A percentile compares a stretch with the other conserved stretches of the same genome.
phyloP scores from a whole-genome alignment of 1,139 yeast species.

The Kodamaea suecica region DNA sequence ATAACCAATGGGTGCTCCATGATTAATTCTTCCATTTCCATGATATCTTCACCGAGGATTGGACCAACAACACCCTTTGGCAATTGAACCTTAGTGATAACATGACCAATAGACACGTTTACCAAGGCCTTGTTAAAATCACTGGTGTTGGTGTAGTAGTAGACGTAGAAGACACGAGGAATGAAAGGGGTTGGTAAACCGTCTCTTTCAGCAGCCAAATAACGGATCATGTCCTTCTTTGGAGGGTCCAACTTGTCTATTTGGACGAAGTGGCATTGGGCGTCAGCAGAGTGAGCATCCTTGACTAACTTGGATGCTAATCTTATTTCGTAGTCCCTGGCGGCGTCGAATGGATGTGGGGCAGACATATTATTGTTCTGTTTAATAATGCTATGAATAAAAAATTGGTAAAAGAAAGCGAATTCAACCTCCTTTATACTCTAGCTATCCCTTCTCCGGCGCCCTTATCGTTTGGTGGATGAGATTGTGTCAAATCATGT shows the following conservation, averaged over 20 bases:
- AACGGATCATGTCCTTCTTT: conserved; percentile 67
- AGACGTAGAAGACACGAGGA: conserved; percentile 63
- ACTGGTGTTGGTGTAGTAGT: conserved; percentile 58
- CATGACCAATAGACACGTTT: conserved; percentile 61
- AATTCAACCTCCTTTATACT: background rate
- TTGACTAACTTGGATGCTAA: conserved; percentile 62
- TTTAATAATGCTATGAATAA: no score
- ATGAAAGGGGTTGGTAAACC: conserved; percentile 56
- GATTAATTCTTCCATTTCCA: conserved; percentile 51
- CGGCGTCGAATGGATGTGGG: conserved; percentile 63
- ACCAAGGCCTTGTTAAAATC: conserved; percentile 72
- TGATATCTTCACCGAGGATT: conserved; percentile 65
- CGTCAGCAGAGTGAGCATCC: conserved; percentile 49
- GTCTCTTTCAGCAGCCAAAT: conserved; percentile 64
- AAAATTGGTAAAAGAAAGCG: background rate
- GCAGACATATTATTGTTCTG: conserved; percentile 5
- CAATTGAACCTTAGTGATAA: conserved; percentile 54
- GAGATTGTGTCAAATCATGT: no score
- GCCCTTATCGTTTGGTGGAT: no score
- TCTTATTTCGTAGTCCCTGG: conserved; percentile 62
- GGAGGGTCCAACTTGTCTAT: conserved; percentile 81
- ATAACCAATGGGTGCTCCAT: conserved; percentile 54
- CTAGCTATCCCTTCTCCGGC: no score
- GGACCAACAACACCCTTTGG: conserved; percentile 75
- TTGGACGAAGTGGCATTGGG: conserved; percentile 64